These are phyloP conservation scores for Aspergillus felis DNA, from an alignment of 2,329 filamentous ascomycete species.

Conservation along the genomic window DNA sequence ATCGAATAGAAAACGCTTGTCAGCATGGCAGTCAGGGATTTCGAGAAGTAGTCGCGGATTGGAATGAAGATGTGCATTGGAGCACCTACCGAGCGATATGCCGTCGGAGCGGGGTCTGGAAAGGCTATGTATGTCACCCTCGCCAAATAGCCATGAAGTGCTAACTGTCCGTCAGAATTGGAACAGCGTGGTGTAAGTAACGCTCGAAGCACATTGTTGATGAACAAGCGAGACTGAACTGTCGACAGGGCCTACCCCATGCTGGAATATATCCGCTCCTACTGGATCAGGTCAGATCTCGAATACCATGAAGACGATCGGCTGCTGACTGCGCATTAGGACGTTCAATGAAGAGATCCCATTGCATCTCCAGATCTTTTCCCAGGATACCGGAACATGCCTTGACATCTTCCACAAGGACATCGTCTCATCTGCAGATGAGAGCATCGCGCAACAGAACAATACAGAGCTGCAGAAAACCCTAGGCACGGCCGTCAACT, in stretches of 20 bases:
- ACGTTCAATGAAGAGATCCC: background rate
- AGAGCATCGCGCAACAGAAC: background rate
- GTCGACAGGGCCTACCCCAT: constrained; percentile 19
- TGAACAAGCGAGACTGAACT: background rate
- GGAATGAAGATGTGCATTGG: constrained; percentile 50
- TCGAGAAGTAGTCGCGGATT: constrained; percentile 30
- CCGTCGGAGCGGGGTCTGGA: constrained; percentile 46
- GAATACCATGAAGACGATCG: background rate
- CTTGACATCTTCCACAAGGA: background rate
- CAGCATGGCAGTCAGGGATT: constrained; percentile 22
- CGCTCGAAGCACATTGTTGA: background rate
- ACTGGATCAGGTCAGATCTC: background rate
- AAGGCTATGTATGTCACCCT: background rate
- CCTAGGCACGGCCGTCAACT: background rate
- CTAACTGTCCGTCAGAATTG: constrained; percentile 35
- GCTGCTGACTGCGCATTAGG: background rate
- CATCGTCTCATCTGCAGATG: background rate
- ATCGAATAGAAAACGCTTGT: background rate
- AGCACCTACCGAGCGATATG: constrained; percentile 56
- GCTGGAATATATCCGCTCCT: background rate
- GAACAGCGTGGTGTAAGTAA: constrained; percentile 17
- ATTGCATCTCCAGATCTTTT: background rate
- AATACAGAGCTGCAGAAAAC: background rate
- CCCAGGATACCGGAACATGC: background rate
- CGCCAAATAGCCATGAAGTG: constrained; percentile 8